A percentile compares a stretch with the other conserved stretches of the same genome.
Evolutionary conservation across 2,329 filamentous ascomycete genomes (phyloP).

Genomic region (Fusarium longipes): DNA sequence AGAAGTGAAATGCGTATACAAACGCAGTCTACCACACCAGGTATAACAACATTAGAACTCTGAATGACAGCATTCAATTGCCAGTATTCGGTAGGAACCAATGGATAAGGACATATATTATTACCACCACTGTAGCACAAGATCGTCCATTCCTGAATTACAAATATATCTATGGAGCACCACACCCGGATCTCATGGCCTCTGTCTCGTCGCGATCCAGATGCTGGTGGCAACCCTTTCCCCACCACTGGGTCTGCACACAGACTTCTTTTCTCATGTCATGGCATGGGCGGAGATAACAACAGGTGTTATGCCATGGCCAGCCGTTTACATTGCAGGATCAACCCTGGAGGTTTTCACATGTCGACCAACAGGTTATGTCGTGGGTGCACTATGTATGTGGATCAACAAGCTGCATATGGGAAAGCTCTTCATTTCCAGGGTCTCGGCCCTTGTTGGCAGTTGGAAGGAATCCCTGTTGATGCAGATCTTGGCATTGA

Average conservation of each 20-base stretch:
- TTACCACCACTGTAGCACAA: no score
- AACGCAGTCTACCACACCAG: accelerated
- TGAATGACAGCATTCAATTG: no score
- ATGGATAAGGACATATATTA: neutral
- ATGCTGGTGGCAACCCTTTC: neutral
- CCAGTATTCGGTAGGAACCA: no score
- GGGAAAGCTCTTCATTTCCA: neutral
- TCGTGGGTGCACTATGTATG: neutral
- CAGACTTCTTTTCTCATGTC: neutral
- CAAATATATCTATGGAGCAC: no score
- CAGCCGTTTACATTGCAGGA: neutral
- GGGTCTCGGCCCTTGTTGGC: neutral
- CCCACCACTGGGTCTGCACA: neutral
- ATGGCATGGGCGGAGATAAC: neutral
- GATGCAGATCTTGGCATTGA: neutral
- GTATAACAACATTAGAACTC: neutral
- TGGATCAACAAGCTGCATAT: neutral
- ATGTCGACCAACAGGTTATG: neutral
- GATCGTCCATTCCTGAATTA: no score
- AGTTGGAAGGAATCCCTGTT: neutral
- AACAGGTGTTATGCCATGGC: neutral
- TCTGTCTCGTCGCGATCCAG: neutral
- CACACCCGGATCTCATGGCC: neutral
- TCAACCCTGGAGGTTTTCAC: constrained; percentile 1
- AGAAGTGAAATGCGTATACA: neutral